phyloP scores from a whole-genome alignment of 306 rosid genomes.

The Astragalus glycyphyllos region DNA sequence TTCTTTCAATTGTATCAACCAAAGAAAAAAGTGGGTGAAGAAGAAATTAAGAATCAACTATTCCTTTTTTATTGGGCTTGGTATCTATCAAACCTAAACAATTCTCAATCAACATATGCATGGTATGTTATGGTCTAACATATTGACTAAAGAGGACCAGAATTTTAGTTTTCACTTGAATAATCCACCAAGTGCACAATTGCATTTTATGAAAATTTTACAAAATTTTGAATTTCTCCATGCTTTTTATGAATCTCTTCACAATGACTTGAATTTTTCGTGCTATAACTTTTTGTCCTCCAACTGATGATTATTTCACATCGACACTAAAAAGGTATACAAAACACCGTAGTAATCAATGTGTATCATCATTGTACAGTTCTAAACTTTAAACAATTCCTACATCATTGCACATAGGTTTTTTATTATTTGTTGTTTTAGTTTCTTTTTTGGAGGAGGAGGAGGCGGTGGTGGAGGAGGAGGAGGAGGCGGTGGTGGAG shows the following conservation, averaged over 20 bases:
- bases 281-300: neutral
- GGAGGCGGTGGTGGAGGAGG: neutral
- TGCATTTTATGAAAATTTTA: too few relatives aligned
- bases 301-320: neutral
- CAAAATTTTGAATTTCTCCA: too few relatives aligned
- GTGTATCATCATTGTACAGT: neutral
- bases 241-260: too few relatives aligned
- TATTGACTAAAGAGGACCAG: too few relatives aligned
- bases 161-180: too few relatives aligned
- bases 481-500: conserved; percentile 28
- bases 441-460: neutral
- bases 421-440: neutral
- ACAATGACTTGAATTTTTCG: too few relatives aligned
- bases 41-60: too few relatives aligned
- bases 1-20: too few relatives aligned
- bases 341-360: neutral
- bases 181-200: too few relatives aligned
- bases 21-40: too few relatives aligned
- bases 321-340: neutral
- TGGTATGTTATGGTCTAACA: neutral
- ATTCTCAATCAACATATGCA: neutral
- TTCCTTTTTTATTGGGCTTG: neutral
- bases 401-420: conserved; percentile 36
- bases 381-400: neutral
- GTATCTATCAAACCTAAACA: neutral